Percentiles rank a stretch among this genome's conserved stretches.
phyloP scores from a whole-genome alignment of 805 yeast genomes.

The Wickerhamomyces tratensis region DNA sequence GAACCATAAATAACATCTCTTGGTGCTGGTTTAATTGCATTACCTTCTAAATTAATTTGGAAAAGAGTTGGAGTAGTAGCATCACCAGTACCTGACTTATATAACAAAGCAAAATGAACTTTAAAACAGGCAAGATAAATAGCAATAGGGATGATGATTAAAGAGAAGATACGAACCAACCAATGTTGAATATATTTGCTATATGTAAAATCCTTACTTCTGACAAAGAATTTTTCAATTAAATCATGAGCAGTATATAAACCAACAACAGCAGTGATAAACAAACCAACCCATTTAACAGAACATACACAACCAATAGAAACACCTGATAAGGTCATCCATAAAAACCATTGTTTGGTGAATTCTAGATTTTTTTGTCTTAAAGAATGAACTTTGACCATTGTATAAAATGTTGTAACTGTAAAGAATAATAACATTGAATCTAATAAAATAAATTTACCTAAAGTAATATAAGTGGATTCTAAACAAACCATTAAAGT shows the following conservation, averaged over 20 bases:
- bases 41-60: constrained; percentile 75
- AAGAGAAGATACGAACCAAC: constrained; percentile 50
- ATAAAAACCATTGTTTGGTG: constrained; percentile 31
- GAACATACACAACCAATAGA: constrained; percentile 79
- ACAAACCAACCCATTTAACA: constrained; percentile 80
- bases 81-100: constrained; percentile 87
- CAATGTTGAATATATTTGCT: constrained; percentile 51
- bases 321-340: constrained; percentile 55
- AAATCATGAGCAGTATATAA: constrained; percentile 47
- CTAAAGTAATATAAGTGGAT: constrained; percentile 57
- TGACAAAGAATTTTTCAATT: constrained; percentile 27
- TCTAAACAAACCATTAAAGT: constrained; percentile 58
- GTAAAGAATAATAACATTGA: constrained; percentile 73
- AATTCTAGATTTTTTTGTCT: constrained; percentile 29
- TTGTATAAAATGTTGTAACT: constrained; percentile 53
- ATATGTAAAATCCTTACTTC: constrained; percentile 17
- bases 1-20: constrained; percentile 57
- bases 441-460: constrained; percentile 68
- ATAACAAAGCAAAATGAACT: constrained; percentile 68
- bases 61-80: constrained; percentile 82
- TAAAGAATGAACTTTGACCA: constrained; percentile 44
- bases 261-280: constrained; percentile 53
- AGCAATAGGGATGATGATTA: constrained; percentile 63
- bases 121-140: constrained; percentile 70
- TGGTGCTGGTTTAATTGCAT: constrained; percentile 56